Percentiles rank a stretch among this genome's conserved stretches.
Evolutionary conservation across 495 filamentous ascomycete genomes (phyloP).

Genomic region (Neurospora sublineolata): DNA sequence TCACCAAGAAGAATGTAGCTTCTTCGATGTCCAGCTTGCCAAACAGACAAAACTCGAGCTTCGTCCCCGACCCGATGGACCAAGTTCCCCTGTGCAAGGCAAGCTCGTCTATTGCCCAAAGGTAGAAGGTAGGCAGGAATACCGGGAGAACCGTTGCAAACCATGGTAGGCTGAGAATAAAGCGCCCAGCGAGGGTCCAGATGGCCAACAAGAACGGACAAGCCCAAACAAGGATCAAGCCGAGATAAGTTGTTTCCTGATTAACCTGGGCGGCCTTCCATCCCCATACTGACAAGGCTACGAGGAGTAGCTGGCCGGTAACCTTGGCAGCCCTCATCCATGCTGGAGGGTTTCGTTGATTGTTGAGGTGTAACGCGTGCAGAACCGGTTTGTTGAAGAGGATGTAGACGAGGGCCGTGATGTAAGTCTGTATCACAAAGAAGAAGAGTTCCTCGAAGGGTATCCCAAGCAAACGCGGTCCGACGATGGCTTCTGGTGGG

Average conservation of each 20-base stretch:
- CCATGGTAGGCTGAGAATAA: conserved; percentile 43
- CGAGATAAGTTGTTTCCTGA: conserved; percentile 40
- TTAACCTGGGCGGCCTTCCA: not conserved
- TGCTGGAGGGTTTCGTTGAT: not conserved
- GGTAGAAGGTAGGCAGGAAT: conserved; percentile 48
- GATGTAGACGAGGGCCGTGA: conserved; percentile 52
- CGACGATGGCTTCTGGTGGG: conserved; percentile 45
- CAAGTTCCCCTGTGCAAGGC: conserved; percentile 52
- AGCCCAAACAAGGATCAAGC: conserved; percentile 57
- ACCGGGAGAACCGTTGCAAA: conserved; percentile 43
- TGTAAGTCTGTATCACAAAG: conserved; percentile 66
- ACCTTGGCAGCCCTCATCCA: conserved; percentile 14
- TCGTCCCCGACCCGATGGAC: conserved; percentile 52
- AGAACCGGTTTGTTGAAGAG: conserved; percentile 52
- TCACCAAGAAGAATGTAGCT: conserved; percentile 55
- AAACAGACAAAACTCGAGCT: conserved; percentile 46
- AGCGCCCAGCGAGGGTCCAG: conserved; percentile 49
- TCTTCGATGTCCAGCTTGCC: conserved; percentile 56
- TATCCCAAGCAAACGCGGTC: conserved; percentile 44
- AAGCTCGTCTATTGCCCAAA: conserved; percentile 56
- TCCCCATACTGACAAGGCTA: conserved; percentile 23
- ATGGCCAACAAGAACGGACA: conserved; percentile 48
- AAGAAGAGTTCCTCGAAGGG: conserved; percentile 62
- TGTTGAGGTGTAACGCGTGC: conserved; percentile 41
- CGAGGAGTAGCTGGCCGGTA: conserved; percentile 33